Evolutionary conservation across 257 asterid genomes (phyloP), one percentile per base, ranked within the genome.

Genomic region (Ophiorrhiza pumila): DNA sequence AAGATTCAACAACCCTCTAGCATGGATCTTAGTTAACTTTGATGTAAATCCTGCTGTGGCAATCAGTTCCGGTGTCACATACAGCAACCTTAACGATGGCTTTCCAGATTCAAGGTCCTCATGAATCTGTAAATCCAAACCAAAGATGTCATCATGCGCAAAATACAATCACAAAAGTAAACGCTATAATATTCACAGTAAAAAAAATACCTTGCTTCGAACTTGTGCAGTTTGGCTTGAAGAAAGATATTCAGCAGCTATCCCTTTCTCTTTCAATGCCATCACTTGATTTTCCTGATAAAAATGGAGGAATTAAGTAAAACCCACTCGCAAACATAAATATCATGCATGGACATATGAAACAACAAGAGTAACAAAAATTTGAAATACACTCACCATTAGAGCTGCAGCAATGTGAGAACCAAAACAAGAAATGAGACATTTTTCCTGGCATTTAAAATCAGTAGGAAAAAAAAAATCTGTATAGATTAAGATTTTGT

Each of bases 231-330:
- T 76, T 85, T 87, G 96, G 77, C 95, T 86, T 76, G 98, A 93
- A n/a, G 97, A 93, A 70, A 93, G 93, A 88, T 85, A 93, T 74
- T 91, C 98, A 74, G 96, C 96, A 58, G 91, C 89, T 81, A 93
- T 89, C 68, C 90, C 90, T 83, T 86, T 87, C 72, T 83, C 91
- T 85, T 93, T 91, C 88, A 93, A 67, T 23, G 89, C 90, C 80
- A 72, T 78, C 46, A 93, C 98, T 87, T 93, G 98, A 85, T 89
- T 93, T 85, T 93, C 97, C 98, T 93, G 77, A 66, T 55, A 69
- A 66, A 20, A 18, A 37, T 18, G 17, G 46, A 55, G 50, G 64
- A 76, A 69, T 39, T 18, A 35, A 73, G 15, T 10, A 14, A 23
- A 52, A 68, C 29, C 43, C 34, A 65, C 64, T 20, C 10, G 2